Percentiles rank a stretch among this genome's conserved stretches.
Evolutionary conservation across 106 monocot genomes (phyloP).

Genomic region (Agapanthus africanus): DNA sequence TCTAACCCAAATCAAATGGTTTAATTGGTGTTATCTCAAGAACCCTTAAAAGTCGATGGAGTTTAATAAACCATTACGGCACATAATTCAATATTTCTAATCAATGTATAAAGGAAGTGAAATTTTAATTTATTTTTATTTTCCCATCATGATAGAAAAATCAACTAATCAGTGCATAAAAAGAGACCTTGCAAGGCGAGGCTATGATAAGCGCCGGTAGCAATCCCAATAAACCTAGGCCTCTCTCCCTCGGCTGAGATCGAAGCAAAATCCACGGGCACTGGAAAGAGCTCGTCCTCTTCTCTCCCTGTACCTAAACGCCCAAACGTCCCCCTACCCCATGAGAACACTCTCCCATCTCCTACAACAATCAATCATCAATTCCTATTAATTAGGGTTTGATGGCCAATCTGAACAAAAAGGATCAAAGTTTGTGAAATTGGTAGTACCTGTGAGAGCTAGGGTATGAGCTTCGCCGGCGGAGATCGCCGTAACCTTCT

Average conservation of each 20-base stretch:
- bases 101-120: too few relatives aligned
- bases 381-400: too few relatives aligned
- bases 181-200: slow-evolving; percentile 65
- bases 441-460: slow-evolving; percentile 54
- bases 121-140: too few relatives aligned
- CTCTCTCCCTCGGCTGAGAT: background rate
- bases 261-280: slow-evolving; percentile 21
- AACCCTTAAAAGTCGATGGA: too few relatives aligned
- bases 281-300: slow-evolving; percentile 48
- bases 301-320: slow-evolving; percentile 64
- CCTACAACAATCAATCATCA: slow-evolving; percentile 19
- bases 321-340: slow-evolving; percentile 79
- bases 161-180: background rate
- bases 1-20: too few relatives aligned
- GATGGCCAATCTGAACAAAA: too few relatives aligned
- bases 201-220: slow-evolving; percentile 78
- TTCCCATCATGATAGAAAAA: background rate
- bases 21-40: too few relatives aligned
- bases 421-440: background rate
- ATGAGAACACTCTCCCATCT: slow-evolving; percentile 65
- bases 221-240: slow-evolving; percentile 43
- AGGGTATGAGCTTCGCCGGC: slow-evolving; percentile 83
- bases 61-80: too few relatives aligned
- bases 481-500: slow-evolving; percentile 42
- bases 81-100: too few relatives aligned